Evolutionary conservation across 2,329 filamentous ascomycete species (phyloP), one percentile per base, ranked within the genome.

Genomic region (Claviceps sp.): DNA sequence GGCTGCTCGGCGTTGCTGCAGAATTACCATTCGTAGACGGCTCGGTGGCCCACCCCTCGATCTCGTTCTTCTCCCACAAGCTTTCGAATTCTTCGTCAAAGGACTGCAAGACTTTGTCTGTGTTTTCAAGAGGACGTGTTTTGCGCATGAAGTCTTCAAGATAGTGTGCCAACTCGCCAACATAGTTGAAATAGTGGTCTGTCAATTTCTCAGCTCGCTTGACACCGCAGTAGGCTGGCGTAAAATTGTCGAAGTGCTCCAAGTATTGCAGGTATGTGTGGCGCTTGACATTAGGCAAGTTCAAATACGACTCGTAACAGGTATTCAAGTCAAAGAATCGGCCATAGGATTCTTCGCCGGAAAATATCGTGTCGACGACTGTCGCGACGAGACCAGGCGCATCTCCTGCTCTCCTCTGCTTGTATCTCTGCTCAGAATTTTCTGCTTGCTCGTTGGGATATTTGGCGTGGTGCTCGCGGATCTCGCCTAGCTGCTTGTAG

Each of bases 361-460:
- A 95, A 68, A 98, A 98, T 73, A 97, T 85, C 53, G 81, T 82
- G 63, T 97, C 91, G 47, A 96, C 83, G 50, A 90, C 80, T 44
- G 79, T 80, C 4, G 78, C 75, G 52, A 79, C 67, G 1, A 76
- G 71, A 46, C 85, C 80, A 48, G 81, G 79, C 57, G 85, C 83
- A 44, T 82, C 81, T 13, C 76, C 77, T 43, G 76, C 72, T 53
- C 77, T 79, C 62, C 82, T 77, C 45, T 70, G 77, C 66, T 89
- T 88, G 73, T 98, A 98, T 38, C 90, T 86, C 59, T 85, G 81
- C 70, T 98, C 94, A 14, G 95, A 81, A 61, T 97, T 96, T 68
- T 98, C 93, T 47, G 95, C 87, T 34, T 87, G 88, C 65, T 96
- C 88, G 68, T 95, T 94, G 1, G 91, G 91, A 62, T 98, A 96